A percentile compares a stretch with the other conserved stretches of the same genome.
Conservation (phyloP, 129 eudicot genomes). For the Artemisia tridentata region DNA sequence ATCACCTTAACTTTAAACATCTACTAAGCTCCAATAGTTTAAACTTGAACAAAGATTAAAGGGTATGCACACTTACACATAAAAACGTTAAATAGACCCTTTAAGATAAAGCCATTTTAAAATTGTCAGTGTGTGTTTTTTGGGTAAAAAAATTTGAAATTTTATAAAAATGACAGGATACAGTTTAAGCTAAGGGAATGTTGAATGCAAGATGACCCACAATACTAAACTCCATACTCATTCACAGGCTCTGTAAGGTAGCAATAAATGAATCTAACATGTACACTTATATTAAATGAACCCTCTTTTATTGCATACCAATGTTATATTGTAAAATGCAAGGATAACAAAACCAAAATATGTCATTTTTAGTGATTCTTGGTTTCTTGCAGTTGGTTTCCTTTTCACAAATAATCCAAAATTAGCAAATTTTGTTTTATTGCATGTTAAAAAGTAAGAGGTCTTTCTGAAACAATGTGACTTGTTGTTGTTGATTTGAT, state of each 20-base stretch:
- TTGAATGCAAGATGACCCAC: constrained; percentile 53
- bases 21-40: no score
- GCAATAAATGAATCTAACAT: constrained; percentile 51
- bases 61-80: neutral
- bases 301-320: constrained; percentile 14
- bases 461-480: no score
- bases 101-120: constrained; percentile 21
- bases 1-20: neutral
- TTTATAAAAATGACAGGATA: constrained; percentile 42
- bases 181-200: constrained; percentile 40
- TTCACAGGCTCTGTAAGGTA: constrained; percentile 54
- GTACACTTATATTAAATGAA: constrained; percentile 14
- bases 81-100: constrained; percentile 11
- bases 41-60: neutral
- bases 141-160: constrained; percentile 18
- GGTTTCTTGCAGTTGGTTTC: constrained; percentile 1
- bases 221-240: constrained; percentile 25
- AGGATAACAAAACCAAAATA: neutral
- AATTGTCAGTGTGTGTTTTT: constrained; percentile 14
- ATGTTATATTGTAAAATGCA: neutral
- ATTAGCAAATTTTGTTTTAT: neutral
- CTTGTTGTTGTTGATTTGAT: no score
- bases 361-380: neutral
- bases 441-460: no score
- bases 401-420: constrained; percentile 8